Conservation (phyloP, 768 basidiomycete genomes). For the Plicaturopsis crispa region DNA sequence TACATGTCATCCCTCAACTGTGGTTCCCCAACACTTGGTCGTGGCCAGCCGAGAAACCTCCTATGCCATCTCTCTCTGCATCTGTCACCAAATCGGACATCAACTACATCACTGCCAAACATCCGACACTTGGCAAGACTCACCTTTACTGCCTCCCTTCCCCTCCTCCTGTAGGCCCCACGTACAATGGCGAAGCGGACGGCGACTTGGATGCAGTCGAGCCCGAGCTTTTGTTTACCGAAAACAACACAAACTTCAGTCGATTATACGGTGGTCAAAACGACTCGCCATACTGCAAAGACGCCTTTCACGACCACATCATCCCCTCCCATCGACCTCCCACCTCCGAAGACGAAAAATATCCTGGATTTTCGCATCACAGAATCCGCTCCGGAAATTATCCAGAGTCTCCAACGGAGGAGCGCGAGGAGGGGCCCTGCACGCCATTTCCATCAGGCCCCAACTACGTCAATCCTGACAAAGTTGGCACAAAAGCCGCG, state of each 20-base stretch:
- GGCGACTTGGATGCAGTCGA: constrained; percentile 63
- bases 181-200: constrained; percentile 55
- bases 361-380: constrained; percentile 30
- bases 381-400: constrained; percentile 36
- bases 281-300: constrained; percentile 79
- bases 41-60: constrained; percentile 68
- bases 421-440: constrained; percentile 46
- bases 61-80: constrained; percentile 53
- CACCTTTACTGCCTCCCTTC: constrained; percentile 87
- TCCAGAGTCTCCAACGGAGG: constrained; percentile 14
- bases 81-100: constrained; percentile 41
- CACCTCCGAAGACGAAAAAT: constrained; percentile 28
- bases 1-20: constrained; percentile 92
- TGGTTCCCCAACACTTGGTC: constrained; percentile 99
- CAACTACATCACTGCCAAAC: constrained; percentile 62
- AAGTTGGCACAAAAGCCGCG: constrained; percentile 85
- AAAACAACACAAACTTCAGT: constrained; percentile 94
- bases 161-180: constrained; percentile 79
- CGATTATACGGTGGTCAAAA: constrained; percentile 89
- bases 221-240: constrained; percentile 88
- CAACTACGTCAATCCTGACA: constrained; percentile 78
- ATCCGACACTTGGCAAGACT: constrained; percentile 67
- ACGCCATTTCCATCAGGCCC: constrained; percentile 48
- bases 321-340: constrained; percentile 76
- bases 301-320: constrained; percentile 98